Evolutionary conservation across 2,329 filamentous ascomycete genomes (phyloP).

Genomic region (Alternaria hordeiaustralica): DNA sequence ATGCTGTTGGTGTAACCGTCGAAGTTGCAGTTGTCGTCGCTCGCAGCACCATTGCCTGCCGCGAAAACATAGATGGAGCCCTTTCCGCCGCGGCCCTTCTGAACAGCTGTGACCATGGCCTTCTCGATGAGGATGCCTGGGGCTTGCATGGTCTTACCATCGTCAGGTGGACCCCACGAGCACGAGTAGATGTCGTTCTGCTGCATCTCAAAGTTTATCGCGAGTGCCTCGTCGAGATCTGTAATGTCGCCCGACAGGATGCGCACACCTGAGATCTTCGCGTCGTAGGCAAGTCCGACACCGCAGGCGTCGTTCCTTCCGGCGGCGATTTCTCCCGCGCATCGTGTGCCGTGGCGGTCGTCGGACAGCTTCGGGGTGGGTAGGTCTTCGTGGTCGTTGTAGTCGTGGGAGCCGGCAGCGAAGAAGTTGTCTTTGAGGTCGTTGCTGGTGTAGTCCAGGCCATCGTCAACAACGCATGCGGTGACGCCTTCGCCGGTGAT

Average conservation of each 20-base stretch:
- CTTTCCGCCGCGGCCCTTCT: conserved; percentile 80
- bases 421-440: conserved; percentile 96
- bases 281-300: conserved; percentile 93
- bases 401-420: conserved; percentile 90
- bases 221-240: conserved; percentile 88
- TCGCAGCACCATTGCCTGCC: conserved; percentile 87
- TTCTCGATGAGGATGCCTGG: conserved; percentile 86
- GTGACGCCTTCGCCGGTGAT: conserved; percentile 89
- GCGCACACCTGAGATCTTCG: conserved; percentile 87
- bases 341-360: conserved; percentile 90
- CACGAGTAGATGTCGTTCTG: conserved; percentile 98
- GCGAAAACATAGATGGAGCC: conserved; percentile 97
- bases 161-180: conserved; percentile 96
- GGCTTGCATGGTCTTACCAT: conserved; percentile 91
- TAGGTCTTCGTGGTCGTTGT: conserved; percentile 82
- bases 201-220: conserved; percentile 90
- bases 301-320: conserved; percentile 93
- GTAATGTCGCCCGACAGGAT: conserved; percentile 91
- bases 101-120: conserved; percentile 90
- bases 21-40: conserved; percentile 97
- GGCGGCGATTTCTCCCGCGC: conserved; percentile 91
- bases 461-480: conserved; percentile 94
- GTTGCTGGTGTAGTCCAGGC: conserved; percentile 91
- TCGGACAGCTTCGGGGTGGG: conserved; percentile 84
- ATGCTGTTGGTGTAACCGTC: conserved; percentile 99